A percentile compares a stretch with the other conserved stretches of the same genome.
Conservation (phyloP, 2,329 filamentous ascomycete genomes). For the Dothideomycetes sp. region DNA sequence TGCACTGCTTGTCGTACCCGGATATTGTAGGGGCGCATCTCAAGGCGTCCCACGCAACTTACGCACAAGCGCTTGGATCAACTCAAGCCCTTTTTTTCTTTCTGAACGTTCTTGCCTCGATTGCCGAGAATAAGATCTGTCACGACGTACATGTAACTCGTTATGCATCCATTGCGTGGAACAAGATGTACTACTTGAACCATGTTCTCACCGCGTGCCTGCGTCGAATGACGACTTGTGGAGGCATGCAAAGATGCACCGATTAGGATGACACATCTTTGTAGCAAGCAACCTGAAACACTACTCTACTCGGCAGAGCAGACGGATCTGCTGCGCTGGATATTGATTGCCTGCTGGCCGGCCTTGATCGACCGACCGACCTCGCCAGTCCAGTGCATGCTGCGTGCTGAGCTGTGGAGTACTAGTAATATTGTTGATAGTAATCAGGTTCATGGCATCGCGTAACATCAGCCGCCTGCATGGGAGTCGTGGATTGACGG, state of each 20-base stretch:
- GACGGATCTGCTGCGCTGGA: constrained; percentile 5
- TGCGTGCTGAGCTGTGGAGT: constrained; percentile 11
- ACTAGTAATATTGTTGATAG: too few species aligned
- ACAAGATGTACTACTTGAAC: background rate
- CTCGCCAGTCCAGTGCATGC: too few species aligned
- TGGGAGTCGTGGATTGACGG: too few species aligned
- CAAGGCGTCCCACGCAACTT: background rate
- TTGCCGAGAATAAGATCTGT: constrained; percentile 9
- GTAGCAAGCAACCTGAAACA: constrained; percentile 12
- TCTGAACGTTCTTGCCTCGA: constrained; percentile 5
- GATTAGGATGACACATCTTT: constrained; percentile 6
- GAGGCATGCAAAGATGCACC: constrained; percentile 7
- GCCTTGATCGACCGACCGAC: constrained; percentile 11
- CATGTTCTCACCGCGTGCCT: constrained; percentile 9
- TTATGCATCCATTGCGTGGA: too few species aligned
- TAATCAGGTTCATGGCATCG: constrained; percentile 4
- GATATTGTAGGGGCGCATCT: background rate
- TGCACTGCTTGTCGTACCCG: constrained; percentile 5
- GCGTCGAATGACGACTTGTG: constrained; percentile 2
- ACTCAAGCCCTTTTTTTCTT: constrained; percentile 1
- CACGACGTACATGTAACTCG: constrained; percentile 10
- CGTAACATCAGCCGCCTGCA: constrained; percentile 5
- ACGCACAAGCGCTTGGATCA: constrained; percentile 8
- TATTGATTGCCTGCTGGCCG: too few species aligned
- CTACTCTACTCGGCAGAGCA: constrained; percentile 6